These are phyloP conservation scores for Volutella citrinella DNA, from an alignment of 2,329 filamentous ascomycete species.

Conservation along the genomic window DNA sequence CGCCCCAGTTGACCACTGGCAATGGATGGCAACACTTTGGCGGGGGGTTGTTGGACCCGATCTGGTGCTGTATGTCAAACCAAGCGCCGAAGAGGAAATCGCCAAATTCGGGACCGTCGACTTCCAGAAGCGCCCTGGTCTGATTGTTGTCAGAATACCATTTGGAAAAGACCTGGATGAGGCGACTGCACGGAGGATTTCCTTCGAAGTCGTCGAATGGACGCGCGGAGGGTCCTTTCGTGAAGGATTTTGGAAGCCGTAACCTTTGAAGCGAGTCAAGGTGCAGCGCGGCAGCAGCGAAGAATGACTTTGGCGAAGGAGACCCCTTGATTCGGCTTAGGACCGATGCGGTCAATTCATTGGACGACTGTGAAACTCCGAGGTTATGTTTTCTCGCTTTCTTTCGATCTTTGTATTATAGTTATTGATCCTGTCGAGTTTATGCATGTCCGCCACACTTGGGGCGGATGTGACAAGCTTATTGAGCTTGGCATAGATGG, in stretches of 20 bases:
- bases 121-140: slow-evolving; percentile 46
- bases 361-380: too few species aligned
- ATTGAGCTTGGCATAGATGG: too few species aligned
- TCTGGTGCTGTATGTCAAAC: slow-evolving; percentile 66
- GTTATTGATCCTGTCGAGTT: background rate
- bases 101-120: slow-evolving; percentile 50
- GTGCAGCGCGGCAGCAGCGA: too few species aligned
- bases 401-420: too few species aligned
- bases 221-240: slow-evolving; percentile 49
- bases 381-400: too few species aligned
- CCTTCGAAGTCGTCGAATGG: slow-evolving; percentile 88
- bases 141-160: slow-evolving; percentile 53
- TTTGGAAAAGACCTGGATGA: slow-evolving; percentile 54
- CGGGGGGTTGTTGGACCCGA: slow-evolving; percentile 81
- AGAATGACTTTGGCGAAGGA: slow-evolving; percentile 2
- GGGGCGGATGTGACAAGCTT: too few species aligned
- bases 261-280: too few species aligned
- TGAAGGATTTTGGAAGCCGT: slow-evolving; percentile 20
- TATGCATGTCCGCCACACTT: background rate
- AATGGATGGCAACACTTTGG: slow-evolving; percentile 96
- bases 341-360: too few species aligned
- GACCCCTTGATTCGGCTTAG: too few species aligned
- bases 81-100: slow-evolving; percentile 33
- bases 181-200: slow-evolving; percentile 69
- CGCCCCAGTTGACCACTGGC: slow-evolving; percentile 86